A percentile compares a stretch with the other conserved stretches of the same genome.
These are phyloP conservation scores for Tanacetum coccineum DNA, from an alignment of 129 eudicot species.

Conservation along the genomic window DNA sequence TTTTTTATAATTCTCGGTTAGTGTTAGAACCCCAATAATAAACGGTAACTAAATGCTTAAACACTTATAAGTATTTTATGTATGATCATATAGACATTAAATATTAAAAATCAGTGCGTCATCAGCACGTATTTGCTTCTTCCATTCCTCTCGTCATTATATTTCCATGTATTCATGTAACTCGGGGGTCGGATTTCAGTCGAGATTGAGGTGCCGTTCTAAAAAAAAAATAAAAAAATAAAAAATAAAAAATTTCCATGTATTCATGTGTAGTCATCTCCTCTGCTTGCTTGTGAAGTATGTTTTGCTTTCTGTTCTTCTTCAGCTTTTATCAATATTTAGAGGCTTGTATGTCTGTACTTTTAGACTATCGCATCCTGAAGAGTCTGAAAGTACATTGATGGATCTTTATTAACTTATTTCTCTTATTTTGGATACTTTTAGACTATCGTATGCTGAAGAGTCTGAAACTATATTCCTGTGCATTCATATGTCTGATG, in stretches of 20 bases:
- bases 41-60: too few relatives aligned
- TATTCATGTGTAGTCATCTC: slow-evolving; percentile 1
- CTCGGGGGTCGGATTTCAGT: too few relatives aligned
- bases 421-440: neutral
- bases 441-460: slow-evolving; percentile 7
- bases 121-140: neutral
- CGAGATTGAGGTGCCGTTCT: too few relatives aligned
- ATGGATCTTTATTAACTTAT: slow-evolving; percentile 10
- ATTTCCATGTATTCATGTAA: neutral
- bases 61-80: neutral
- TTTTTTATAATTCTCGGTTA: slow-evolving; percentile 2
- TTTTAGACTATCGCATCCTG: slow-evolving; percentile 2
- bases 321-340: slow-evolving; percentile 15
- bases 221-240: too few relatives aligned
- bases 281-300: slow-evolving; percentile 11
- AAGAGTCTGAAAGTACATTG: slow-evolving; percentile 11
- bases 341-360: neutral
- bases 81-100: neutral
- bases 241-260: too few relatives aligned
- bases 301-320: neutral
- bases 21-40: neutral
- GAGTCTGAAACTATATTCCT: slow-evolving; percentile 3
- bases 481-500: neutral
- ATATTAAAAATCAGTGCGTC: neutral
- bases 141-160: slow-evolving; percentile 3